Base-by-base conservation (phyloP, 192 early-diverging fungal species). In the Coemansia sp. region DNA sequence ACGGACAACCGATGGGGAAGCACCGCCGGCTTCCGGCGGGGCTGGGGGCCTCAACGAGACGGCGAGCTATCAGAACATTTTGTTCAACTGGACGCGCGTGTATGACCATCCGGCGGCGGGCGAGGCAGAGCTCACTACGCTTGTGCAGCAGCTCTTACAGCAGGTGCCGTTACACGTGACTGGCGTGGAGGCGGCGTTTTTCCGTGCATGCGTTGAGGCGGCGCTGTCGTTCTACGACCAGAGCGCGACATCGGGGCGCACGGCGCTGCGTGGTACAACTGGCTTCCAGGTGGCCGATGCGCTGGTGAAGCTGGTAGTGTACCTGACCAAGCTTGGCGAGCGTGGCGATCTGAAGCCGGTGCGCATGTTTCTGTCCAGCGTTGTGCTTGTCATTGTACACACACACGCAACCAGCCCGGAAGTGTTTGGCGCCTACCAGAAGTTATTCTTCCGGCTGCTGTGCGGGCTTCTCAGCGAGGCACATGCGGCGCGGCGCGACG, bases 281-380 rank as follows among this genome's bases (percentile, higher is more conserved):
- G 81, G 85, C 5, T 94, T 91, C 78, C 88, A 92, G 56, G 90
- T 93, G 2, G 88, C 96, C 3, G 96, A 99, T 70, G 96, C 97
- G 5, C 93, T 97, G 61, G 91, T 94, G 2, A 89, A 90, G 49
- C 74, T 99, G 24, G 88, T 95, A 18, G 88, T 98, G 5, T 82
- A 89, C 14, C 69, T 96, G 32, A 85, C 92, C 49, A 89, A 92
- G 54, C 86, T 91, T 59, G 87, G 88, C 68, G 85, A 76, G 5
- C 87, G 71, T 28, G 50, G 83, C 49, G 53, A 85, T 30, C 76
- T 92, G 7, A 85, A 85, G 54, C 83, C 93, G 34, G 81, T 90
- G 38, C 90, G 87, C 12, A 94, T 92, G 73, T 86, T 94, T 57
- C 67, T 97, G 52, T 91, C 92, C 24, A 90, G 94, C 60, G 89